Evolutionary conservation across 1,139 yeast species (phyloP).

Genomic region (Blastobotrys niveus): DNA sequence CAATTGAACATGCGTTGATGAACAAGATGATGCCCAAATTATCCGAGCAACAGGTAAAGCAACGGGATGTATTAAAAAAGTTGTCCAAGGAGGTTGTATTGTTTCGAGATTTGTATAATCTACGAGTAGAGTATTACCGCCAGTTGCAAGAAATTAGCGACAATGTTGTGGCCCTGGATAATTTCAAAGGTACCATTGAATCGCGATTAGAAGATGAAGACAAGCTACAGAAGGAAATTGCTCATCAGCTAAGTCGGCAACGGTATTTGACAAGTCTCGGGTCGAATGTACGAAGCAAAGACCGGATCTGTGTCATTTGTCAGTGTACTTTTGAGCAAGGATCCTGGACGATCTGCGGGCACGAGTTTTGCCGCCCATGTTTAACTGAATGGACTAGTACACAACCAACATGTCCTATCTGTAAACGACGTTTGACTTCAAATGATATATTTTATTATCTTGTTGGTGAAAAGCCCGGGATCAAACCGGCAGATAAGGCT

Average conservation of each 20-base stretch:
- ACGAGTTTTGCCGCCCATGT: slow-evolving; percentile 77
- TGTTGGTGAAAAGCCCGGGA: slow-evolving; percentile 46
- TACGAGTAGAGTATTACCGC: slow-evolving; percentile 71
- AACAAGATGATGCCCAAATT: neutral
- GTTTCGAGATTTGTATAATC: slow-evolving; percentile 65
- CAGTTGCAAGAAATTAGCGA: slow-evolving; percentile 85
- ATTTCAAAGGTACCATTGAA: slow-evolving; percentile 14
- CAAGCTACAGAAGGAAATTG: slow-evolving; percentile 18
- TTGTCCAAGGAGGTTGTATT: slow-evolving; percentile 43
- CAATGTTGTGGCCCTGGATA: slow-evolving; percentile 43
- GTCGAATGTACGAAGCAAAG: slow-evolving; percentile 25
- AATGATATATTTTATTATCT: slow-evolving; percentile 49
- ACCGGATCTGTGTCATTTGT: slow-evolving; percentile 69
- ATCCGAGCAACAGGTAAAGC: neutral
- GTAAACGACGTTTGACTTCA: slow-evolving; percentile 47
- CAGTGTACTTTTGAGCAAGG: slow-evolving; percentile 64
- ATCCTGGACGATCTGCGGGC: slow-evolving; percentile 82
- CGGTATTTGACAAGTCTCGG: slow-evolving; percentile 55
- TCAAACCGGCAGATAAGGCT: too few species aligned
- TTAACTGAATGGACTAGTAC: slow-evolving; percentile 62
- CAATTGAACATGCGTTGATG: slow-evolving; percentile 1
- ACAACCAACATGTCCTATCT: slow-evolving; percentile 65
- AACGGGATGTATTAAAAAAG: slow-evolving; percentile 7
- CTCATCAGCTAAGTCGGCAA: slow-evolving; percentile 36
- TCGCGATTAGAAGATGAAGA: slow-evolving; percentile 20